phyloP scores from a whole-genome alignment of 352 stramenopile genomes.

The Phytophthora chlamydospora region DNA sequence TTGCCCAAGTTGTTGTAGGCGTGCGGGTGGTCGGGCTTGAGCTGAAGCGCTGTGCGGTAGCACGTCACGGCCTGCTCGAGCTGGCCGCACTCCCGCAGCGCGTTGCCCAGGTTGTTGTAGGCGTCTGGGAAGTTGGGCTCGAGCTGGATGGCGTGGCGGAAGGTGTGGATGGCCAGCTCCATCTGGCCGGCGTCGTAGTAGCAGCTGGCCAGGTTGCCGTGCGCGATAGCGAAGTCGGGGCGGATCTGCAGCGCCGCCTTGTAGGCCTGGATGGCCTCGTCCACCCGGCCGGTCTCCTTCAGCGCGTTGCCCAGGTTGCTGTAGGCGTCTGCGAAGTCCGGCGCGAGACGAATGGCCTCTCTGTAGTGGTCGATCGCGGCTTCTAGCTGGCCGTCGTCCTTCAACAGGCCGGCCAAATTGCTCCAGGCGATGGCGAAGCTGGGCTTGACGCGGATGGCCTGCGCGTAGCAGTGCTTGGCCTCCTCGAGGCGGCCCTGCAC shows the following conservation, averaged over 20 bases:
- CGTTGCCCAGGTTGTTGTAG: slow-evolving; percentile 95
- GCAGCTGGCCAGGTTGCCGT: slow-evolving; percentile 91
- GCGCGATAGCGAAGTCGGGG: slow-evolving; percentile 92
- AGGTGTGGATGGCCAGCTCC: slow-evolving; percentile 84
- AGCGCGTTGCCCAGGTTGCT: slow-evolving; percentile 88
- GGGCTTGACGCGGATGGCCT: slow-evolving; percentile 90
- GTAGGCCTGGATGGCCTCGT: slow-evolving; percentile 88
- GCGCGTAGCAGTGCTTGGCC: slow-evolving; percentile 91
- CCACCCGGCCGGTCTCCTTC: slow-evolving; percentile 74
- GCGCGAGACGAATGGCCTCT: slow-evolving; percentile 81
- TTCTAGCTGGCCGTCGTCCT: slow-evolving; percentile 87
- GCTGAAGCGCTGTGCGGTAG: slow-evolving; percentile 88
- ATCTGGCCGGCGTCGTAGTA: slow-evolving; percentile 91
- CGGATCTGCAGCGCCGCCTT: slow-evolving; percentile 81
- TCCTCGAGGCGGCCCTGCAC: slow-evolving; percentile 83
- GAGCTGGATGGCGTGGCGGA: slow-evolving; percentile 92
- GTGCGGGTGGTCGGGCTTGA: slow-evolving; percentile 93
- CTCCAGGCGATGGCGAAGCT: slow-evolving; percentile 93
- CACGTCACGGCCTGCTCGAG: slow-evolving; percentile 83
- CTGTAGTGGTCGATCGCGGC: slow-evolving; percentile 87
- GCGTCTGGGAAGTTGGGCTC: slow-evolving; percentile 94
- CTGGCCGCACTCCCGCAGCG: slow-evolving; percentile 85
- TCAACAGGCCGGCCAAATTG: slow-evolving; percentile 92
- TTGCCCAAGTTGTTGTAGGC: slow-evolving; percentile 96
- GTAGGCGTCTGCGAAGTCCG: slow-evolving; percentile 87